Evolutionary conservation across 148 eudicot genomes (phyloP), one percentile per base, ranked within the genome.

Genomic region (Diospyros kaki): DNA sequence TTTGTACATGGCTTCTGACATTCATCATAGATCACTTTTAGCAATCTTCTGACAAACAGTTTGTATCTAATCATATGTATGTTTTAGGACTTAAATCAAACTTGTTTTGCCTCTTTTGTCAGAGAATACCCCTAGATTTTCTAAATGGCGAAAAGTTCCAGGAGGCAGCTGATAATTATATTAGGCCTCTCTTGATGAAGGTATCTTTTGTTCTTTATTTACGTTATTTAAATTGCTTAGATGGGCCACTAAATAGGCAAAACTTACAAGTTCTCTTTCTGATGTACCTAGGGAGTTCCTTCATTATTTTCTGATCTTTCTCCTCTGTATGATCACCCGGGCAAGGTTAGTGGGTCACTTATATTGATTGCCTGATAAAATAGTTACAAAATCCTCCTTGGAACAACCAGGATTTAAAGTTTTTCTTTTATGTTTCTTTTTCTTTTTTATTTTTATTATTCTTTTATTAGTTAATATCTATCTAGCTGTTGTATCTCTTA

Each of bases 51-150:
- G 28, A 28, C 28, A 28, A 28, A 28, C 28, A 28, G 28, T 28
- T 28, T 28, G 28, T 28, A 28, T 28, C 28, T 28, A 28, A 28
- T 67, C 18, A 8, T 9, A 12, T 59, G 46, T 11, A 15, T 66
- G 50, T 66, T 58, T 6, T 42, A 40, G 45, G 46, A 42, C 66
- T 14, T 54, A 48, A 45, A 40, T 69, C 40, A 4, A 14, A 78
- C 66, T 15, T 53, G 9, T 55, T 59, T 39, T 53, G 54, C 17
- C 28, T 70, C 52, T 52, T 41, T 46, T 59, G 79, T 66, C 83
- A 94, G 99, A 91, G 99, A 78, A 96, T 96, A 75, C 99, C 98
- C 6, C 97, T 93, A 67, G 99, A 96, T 86, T 96, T 91, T 82
- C 91, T 96, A 18, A 85, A 85, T 81, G 92, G 83, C 73, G 89